phyloP scores from a whole-genome alignment of 768 basidiomycete species.

The Trametopsis cervina region DNA sequence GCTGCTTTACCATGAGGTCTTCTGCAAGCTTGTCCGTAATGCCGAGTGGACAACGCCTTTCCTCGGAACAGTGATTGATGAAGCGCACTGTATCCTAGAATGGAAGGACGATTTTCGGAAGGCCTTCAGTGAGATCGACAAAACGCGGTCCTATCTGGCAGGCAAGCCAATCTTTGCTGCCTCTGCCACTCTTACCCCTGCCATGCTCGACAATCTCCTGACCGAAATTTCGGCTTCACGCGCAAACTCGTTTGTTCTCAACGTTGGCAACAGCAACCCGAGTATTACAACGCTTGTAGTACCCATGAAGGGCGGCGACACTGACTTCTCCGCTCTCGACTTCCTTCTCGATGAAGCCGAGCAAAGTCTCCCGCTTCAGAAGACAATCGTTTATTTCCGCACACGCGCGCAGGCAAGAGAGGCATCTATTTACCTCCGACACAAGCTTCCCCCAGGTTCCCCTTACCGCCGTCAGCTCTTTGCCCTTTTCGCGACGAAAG shows the following conservation, averaged over 20 bases:
- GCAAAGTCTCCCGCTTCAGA: neutral
- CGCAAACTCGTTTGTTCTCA: neutral
- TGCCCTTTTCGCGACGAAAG: neutral
- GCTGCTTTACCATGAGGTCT: slow-evolving; percentile 19
- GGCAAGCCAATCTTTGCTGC: slow-evolving; percentile 8
- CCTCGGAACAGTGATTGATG: slow-evolving; percentile 12
- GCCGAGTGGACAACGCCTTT: neutral
- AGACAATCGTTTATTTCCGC: neutral
- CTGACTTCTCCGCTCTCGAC: neutral
- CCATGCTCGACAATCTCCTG: slow-evolving; percentile 16
- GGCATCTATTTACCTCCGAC: neutral
- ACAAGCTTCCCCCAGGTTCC: neutral
- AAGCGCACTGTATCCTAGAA: slow-evolving; percentile 13
- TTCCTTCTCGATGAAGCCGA: neutral
- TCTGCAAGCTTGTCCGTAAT: slow-evolving; percentile 21
- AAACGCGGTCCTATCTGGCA: slow-evolving; percentile 6
- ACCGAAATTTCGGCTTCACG: neutral
- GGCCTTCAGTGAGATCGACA: slow-evolving; percentile 2
- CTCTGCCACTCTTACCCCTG: slow-evolving; percentile 10
- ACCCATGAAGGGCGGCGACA: neutral
- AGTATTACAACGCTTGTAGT: neutral
- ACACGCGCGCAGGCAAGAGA: neutral
- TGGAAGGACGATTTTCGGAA: slow-evolving; percentile 9
- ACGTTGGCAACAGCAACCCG: neutral
- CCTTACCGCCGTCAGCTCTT: neutral